phyloP scores from a whole-genome alignment of 306 rosid species.

The Fagus sylvatica region DNA sequence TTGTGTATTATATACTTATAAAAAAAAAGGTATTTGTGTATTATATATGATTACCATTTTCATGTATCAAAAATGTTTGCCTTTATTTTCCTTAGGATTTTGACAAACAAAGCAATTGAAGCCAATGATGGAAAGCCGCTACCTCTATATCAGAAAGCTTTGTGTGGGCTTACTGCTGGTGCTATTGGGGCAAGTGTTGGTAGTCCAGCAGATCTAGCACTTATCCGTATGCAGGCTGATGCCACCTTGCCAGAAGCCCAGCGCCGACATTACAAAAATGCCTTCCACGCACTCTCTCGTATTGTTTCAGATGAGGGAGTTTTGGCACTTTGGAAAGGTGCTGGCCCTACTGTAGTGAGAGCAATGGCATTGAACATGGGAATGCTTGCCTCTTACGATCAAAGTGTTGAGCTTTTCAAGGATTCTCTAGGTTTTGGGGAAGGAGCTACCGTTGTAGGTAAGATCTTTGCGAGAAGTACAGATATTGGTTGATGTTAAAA shows the following conservation, averaged over 20 bases:
- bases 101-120: conserved; percentile 87
- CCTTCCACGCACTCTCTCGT: conserved; percentile 91
- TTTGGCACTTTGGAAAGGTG: conserved; percentile 98
- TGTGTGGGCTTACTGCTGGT: conserved; percentile 98
- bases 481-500: background rate
- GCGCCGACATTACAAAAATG: conserved; percentile 88
- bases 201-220: conserved; percentile 97
- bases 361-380: conserved; percentile 99
- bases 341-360: conserved; percentile 97
- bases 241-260: conserved; percentile 89
- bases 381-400: conserved; percentile 99
- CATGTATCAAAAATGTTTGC: background rate
- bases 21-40: no score
- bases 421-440: conserved; percentile 85
- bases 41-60: background rate
- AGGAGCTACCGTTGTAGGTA: conserved; percentile 75
- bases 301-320: conserved; percentile 85
- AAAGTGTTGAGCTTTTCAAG: conserved; percentile 89
- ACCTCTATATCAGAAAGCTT: conserved; percentile 94
- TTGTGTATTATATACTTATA: no score
- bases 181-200: conserved; percentile 95
- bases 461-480: conserved; percentile 5
- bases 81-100: conserved; percentile 43
- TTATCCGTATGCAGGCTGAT: conserved; percentile 98
- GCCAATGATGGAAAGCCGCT: conserved; percentile 99